Conservation (phyloP, 2,329 filamentous ascomycete species). For the Teratosphaeria epicoccoides region DNA sequence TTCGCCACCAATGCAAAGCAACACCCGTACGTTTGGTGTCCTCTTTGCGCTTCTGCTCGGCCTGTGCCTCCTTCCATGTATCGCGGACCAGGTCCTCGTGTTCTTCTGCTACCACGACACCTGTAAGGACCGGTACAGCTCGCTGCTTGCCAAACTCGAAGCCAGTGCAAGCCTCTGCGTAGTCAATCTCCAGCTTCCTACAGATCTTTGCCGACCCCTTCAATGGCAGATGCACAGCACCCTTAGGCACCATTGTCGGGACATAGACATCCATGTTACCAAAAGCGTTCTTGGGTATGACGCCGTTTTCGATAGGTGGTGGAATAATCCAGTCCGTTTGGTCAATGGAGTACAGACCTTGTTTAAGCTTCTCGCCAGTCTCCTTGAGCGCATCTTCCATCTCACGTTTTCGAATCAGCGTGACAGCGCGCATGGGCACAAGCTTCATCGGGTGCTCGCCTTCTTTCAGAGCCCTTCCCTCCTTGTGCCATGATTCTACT, state of each 20-base stretch:
- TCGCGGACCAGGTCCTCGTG: conserved; percentile 64
- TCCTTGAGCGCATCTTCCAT: conserved; percentile 74
- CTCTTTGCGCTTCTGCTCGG: conserved; percentile 67
- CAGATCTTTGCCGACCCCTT: conserved; percentile 70
- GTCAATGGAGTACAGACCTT: conserved; percentile 70
- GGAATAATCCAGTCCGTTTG: conserved; percentile 97
- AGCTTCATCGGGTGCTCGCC: conserved; percentile 71
- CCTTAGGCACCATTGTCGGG: conserved; percentile 79
- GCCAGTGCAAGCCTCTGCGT: conserved; percentile 85
- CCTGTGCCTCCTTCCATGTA: conserved; percentile 62
- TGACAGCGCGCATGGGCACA: conserved; percentile 85
- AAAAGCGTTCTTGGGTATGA: conserved; percentile 88
- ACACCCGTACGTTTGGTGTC: conserved; percentile 70
- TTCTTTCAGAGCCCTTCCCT: conserved; percentile 64
- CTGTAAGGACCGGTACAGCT: conserved; percentile 83
- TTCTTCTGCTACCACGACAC: conserved; percentile 78
- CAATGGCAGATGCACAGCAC: conserved; percentile 74
- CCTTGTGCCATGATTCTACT: conserved; percentile 95
- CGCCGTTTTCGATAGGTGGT: conserved; percentile 63
- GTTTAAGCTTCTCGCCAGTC: conserved; percentile 71
- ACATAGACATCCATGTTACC: conserved; percentile 96
- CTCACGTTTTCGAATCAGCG: conserved; percentile 73
- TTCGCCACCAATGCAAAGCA: conserved; percentile 69
- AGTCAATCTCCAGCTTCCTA: conserved; percentile 74
- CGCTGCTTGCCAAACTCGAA: conserved; percentile 95